Base-by-base conservation (phyloP, 1,139 yeast species). In the Hyphopichia burtonii region DNA sequence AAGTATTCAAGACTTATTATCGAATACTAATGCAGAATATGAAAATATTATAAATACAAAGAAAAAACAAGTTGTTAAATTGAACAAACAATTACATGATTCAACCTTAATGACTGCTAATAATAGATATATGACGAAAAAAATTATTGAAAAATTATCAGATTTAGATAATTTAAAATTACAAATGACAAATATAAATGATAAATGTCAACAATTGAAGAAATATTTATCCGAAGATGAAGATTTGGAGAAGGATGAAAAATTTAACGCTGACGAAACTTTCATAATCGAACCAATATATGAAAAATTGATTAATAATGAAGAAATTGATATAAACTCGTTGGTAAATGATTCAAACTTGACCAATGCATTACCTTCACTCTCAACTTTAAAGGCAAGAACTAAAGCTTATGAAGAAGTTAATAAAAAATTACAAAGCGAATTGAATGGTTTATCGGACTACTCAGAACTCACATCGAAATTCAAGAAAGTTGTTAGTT, bases 401-500 rank as follows among this genome's bases (percentile, higher is more conserved):
- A 80, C 91, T 31, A 74, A 76, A 39, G 96, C 98, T 1, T 93
- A 93, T 63, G 74, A 76, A 48, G 54, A 59, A 39, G 50, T 65
- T 14, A 65, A 65, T 46, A 41, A 46, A 2, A 55, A 49, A 14
- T 49, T 65, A 28, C 80, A 79, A 48, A 79, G 80, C 50, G 90
- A 87, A 54, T 64, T 68, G 39, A 67, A 65, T 36, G 45, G 48
- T n/a, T 68, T 88, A 46, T 61, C 67, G 36, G 73, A 74, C 41
- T 73, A 83, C 44, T 74, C 80, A 32, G 84, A 78, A 48, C 71
- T 91, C 44, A 96, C 95, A 46, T 75, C 82, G 30, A 91, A 91
- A 60, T 93, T 90, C 66, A 82, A 94, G 55, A 78, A 87, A 53
- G 96, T 93, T 18, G 93, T 93, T 32, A 83, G 96, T 36, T 73